Evolutionary conservation across 225 moss, liverwort and hornwort species (phyloP), one percentile per base, ranked within the genome.

Genomic region (Polytrichum commune): DNA sequence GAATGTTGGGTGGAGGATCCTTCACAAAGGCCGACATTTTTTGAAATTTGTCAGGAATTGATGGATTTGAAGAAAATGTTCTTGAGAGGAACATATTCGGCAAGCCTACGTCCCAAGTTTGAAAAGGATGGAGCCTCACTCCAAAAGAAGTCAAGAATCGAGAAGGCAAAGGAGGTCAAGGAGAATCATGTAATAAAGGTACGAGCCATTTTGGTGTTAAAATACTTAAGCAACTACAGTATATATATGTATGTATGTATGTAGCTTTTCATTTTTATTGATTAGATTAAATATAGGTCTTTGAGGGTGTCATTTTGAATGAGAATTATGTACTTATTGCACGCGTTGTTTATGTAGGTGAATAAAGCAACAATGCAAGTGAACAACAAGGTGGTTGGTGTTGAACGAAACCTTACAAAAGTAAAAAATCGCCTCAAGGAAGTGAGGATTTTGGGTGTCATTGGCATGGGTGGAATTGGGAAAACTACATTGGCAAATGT

Each of bases 1-100:
- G 35, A 72, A 29, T 73, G 63, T 35, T 77, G 72, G 72, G 54
- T 60, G 24, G 16, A 0, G 56, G 22, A 1, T 53, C 72, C 63
- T 7, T 16, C 22, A 9, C 5, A 7, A 55, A 67, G 67, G 16
- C 77, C 72, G 54, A 22, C n/a, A 5, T 77, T 77, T 26, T 32
- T 16, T 3, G 20, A 63, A 29, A 72, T 77, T 63, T 72, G 68
- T 33, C 33, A 54, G 16, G 55, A 19, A 55, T 22, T 77, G 5
- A 56, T n/a, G 0, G 6, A 18, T 56, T 56, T 56, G 56, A 56
- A 56, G 56, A 56, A 56, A 56, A 19, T 4, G 19, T 56, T 56
- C 1, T 56, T 56, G 19, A n/a, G 18, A n/a, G 56, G 56, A 56
- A 56, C 18, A 56, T n/a, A 56, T 56, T 18, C 8, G 56, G 20